A percentile compares a stretch with the other conserved stretches of the same genome.
Evolutionary conservation across 1,284 basidiomycete species (phyloP).

Genomic region (Phellopilus nigrolimitatus): DNA sequence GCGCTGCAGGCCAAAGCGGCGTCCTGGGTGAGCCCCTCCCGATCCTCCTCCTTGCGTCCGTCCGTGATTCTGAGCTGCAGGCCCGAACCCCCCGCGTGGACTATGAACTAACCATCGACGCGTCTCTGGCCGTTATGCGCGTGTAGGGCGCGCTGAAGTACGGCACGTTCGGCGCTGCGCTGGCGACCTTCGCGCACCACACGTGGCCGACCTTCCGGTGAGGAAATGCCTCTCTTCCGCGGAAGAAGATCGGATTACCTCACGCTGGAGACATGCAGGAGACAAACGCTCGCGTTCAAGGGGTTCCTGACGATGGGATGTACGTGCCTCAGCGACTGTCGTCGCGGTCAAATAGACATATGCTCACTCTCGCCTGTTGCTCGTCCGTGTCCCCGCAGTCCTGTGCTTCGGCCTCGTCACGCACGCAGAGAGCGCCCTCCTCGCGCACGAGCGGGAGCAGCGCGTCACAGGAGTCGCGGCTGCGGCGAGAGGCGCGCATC

Average conservation of each 20-base stretch:
- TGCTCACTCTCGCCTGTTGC: not conserved
- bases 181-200: slow-evolving; percentile 64
- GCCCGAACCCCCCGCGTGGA: not conserved
- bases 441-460: slow-evolving; percentile 62
- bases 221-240: slow-evolving; percentile 18
- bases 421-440: slow-evolving; percentile 70
- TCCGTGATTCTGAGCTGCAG: slow-evolving; percentile 14
- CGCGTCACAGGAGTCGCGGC: slow-evolving; percentile 59
- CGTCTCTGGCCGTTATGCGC: not conserved
- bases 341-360: slow-evolving; percentile 8
- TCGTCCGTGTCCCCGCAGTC: slow-evolving; percentile 34
- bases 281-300: slow-evolving; percentile 79
- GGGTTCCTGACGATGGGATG: slow-evolving; percentile 62
- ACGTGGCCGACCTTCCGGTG: slow-evolving; percentile 77
- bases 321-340: slow-evolving; percentile 28
- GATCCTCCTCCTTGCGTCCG: slow-evolving; percentile 23
- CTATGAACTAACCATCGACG: not conserved
- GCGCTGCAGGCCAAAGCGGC: slow-evolving; percentile 50
- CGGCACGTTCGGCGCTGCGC: slow-evolving; percentile 52
- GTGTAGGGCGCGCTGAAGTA: slow-evolving; percentile 53
- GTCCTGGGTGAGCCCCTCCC: slow-evolving; percentile 18
- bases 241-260: not conserved
- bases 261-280: slow-evolving; percentile 36
- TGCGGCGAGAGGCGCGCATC: slow-evolving; percentile 69
- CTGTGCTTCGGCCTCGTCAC: slow-evolving; percentile 68